Base-by-base conservation (phyloP, 192 early-diverging fungal genomes). In the Cladochytrium replicatum region DNA sequence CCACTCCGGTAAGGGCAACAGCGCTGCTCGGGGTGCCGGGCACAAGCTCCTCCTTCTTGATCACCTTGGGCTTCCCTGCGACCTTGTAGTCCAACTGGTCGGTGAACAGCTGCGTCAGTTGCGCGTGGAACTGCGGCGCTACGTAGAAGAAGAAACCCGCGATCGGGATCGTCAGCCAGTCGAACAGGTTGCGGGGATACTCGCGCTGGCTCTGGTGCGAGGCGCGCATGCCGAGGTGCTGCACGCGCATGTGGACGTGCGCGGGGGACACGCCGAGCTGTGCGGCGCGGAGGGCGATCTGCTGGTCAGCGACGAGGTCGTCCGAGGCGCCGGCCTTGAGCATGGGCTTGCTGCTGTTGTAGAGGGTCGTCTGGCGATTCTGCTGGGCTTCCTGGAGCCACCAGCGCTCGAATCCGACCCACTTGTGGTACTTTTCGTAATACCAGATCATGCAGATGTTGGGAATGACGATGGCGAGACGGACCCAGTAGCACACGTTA, bases 401-500 rank as follows among this genome's bases (percentile, higher is more conserved):
- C 67, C 67, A 69, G 19, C 67, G 54, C 25, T 60, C 43, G 27
- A 37, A 25, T 21, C 57, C 61, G 43, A 57, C 55, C 61, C 63
- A 69, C 17, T 38, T 49, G 13, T 66, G 54, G 48, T 69, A 69
- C 17, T 32, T 45, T 22, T 69, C 60, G 55, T 69, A 62, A 30
- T 61, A 48, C 47, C 37, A 51, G 17, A 65, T 32, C 23, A 24
- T 58, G 6, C 43, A 21, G 23, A 69, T 19, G 19, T 55, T 39
- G 31, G 49, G 34, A 13, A 62, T 9, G 40, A 54, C 28, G 22
- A 47, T 34, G 6, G 48, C 2, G 22, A 58, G 15, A 7, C 62
- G 40, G 9, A 69, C 21, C 25, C 46, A 69, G 40, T 48, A 50
- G 54, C 54, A 50, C 29, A 64, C 29, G 25, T 58, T 28, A 21